Percentiles rank a stretch among this genome's conserved stretches.
These are phyloP conservation scores for Sporothrix protearum DNA, from an alignment of 2,329 filamentous ascomycete species.

Conservation along the genomic window DNA sequence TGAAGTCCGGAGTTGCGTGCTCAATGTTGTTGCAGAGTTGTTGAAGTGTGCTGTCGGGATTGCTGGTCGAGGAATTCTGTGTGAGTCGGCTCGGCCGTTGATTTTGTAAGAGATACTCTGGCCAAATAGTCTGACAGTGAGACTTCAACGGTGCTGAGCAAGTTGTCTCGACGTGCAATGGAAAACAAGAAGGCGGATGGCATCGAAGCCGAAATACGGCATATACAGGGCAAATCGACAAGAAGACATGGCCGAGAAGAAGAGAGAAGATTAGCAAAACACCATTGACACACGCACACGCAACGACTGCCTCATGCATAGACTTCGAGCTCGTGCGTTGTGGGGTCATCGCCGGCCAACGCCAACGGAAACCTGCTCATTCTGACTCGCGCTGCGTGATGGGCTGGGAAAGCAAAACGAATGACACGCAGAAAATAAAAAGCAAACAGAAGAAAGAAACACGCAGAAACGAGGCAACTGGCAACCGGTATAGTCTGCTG, in stretches of 20 bases:
- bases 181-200: background rate
- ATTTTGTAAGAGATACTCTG: background rate
- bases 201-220: background rate
- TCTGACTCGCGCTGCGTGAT: background rate
- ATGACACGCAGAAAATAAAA: background rate
- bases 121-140: background rate
- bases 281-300: background rate
- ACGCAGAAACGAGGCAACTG: background rate
- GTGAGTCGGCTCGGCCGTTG: background rate
- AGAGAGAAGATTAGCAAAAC: background rate
- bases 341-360: background rate
- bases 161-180: background rate
- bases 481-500: background rate
- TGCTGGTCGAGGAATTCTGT: background rate
- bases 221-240: background rate
- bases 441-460: background rate
- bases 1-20: background rate
- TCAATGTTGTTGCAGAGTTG: background rate
- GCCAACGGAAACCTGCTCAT: conserved; percentile 16
- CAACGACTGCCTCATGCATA: too few relatives aligned
- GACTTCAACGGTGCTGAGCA: background rate
- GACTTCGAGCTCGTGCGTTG: background rate
- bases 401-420: background rate
- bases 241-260: background rate
- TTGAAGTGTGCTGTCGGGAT: background rate